phyloP scores from a whole-genome alignment of 768 basidiomycete genomes.

The Trametes coccinea region DNA sequence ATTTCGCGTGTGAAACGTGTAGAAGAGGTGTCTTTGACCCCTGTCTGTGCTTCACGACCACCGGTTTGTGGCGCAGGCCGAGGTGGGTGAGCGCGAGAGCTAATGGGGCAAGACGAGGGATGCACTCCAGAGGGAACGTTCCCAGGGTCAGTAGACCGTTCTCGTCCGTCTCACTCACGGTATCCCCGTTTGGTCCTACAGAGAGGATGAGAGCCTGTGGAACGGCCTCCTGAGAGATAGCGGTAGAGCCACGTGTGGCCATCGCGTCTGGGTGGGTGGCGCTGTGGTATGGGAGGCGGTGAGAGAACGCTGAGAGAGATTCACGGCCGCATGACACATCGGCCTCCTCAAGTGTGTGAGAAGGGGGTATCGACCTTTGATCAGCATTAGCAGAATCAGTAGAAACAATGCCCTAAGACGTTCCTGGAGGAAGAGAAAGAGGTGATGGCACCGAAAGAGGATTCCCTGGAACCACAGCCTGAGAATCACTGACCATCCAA shows the following conservation, averaged over 20 bases:
- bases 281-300: not conserved
- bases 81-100: not conserved
- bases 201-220: conserved; percentile 5
- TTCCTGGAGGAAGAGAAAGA: too few relatives aligned
- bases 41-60: not conserved
- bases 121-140: not conserved
- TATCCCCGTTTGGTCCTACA: conserved; percentile 1
- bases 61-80: conserved; percentile 4
- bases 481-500: too few relatives aligned
- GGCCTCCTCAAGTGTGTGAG: not conserved
- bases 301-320: conserved; percentile 1
- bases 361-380: not conserved
- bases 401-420: too few relatives aligned
- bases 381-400: not conserved
- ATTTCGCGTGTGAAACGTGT: conserved; percentile 8
- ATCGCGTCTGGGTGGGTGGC: not conserved
- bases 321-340: not conserved
- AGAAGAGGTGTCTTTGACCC: not conserved
- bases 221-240: not conserved
- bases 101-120: conserved; percentile 8
- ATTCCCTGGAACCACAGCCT: too few relatives aligned
- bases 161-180: not conserved
- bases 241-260: not conserved
- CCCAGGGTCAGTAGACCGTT: conserved; percentile 1
- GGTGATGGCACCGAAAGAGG: too few relatives aligned